Percentiles rank a stretch among this genome's conserved stretches.
Conservation (phyloP, 2,329 filamentous ascomycete species). For the Raffaelea albimanens region DNA sequence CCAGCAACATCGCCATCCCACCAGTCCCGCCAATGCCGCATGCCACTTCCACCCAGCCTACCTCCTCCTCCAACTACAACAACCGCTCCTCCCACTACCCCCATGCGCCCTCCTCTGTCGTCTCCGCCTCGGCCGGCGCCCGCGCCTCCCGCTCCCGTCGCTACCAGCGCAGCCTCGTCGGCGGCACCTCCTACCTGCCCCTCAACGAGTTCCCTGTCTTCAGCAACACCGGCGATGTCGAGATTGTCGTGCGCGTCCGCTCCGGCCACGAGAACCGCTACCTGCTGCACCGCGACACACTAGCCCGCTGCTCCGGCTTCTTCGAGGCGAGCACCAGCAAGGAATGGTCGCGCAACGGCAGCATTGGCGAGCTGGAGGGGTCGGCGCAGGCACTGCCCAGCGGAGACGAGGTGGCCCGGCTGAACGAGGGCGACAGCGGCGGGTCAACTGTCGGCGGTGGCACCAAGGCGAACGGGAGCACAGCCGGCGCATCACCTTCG, state of each 20-base stretch:
- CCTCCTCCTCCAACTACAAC: no score
- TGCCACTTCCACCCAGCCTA: no score
- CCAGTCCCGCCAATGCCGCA: conserved; percentile 9
- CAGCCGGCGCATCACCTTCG: neutral
- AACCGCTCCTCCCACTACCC: conserved; percentile 8
- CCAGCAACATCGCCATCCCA: conserved; percentile 5
- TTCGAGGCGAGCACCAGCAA: conserved; percentile 79
- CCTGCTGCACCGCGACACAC: conserved; percentile 75
- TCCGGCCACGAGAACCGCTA: conserved; percentile 71
- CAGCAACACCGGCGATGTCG: conserved; percentile 82
- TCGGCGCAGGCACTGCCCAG: neutral
- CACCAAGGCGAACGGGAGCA: conserved; percentile 44
- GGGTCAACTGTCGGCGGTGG: conserved; percentile 23
- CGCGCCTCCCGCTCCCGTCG: conserved; percentile 24
- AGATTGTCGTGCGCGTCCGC: conserved; percentile 63
- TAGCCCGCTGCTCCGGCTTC: conserved; percentile 86
- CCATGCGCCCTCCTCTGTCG: conserved; percentile 8
- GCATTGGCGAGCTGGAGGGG: neutral
- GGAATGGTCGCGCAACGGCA: conserved; percentile 54
- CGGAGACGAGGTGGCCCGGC: conserved; percentile 39
- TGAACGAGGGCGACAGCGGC: conserved; percentile 35
- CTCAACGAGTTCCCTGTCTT: conserved; percentile 93
- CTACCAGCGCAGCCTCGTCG: conserved; percentile 73
- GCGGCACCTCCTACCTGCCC: conserved; percentile 56
- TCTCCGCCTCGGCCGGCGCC: neutral